A percentile compares a stretch with the other conserved stretches of the same genome.
Conservation (phyloP, 2,329 filamentous ascomycete species). For the Aureobasidium uvarum region DNA sequence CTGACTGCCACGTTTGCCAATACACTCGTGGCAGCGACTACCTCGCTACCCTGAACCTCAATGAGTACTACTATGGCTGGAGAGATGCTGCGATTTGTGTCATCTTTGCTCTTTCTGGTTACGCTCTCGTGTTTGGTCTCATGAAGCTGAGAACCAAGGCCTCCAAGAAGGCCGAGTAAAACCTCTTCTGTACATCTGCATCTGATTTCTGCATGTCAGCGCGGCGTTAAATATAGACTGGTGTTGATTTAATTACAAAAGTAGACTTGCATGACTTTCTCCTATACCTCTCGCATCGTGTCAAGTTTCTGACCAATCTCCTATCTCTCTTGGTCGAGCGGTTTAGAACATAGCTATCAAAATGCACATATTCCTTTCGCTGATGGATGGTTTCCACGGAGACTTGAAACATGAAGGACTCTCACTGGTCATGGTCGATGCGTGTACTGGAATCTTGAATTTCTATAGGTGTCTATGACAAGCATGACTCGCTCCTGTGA, state of each 20-base stretch:
- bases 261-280: not conserved
- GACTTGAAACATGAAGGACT: not conserved
- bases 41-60: slow-evolving; percentile 58
- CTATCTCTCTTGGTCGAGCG: not conserved
- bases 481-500: not conserved
- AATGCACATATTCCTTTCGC: not conserved
- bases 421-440: not conserved
- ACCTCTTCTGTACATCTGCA: not conserved
- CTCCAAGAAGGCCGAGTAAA: slow-evolving; percentile 42
- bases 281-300: not conserved
- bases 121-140: slow-evolving; percentile 48
- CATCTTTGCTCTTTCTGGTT: slow-evolving; percentile 56
- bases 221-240: slow-evolving; percentile 8
- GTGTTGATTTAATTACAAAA: not conserved
- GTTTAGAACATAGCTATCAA: not conserved
- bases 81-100: slow-evolving; percentile 61
- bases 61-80: slow-evolving; percentile 64
- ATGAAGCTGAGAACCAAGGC: slow-evolving; percentile 47
- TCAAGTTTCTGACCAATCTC: not conserved
- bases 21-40: slow-evolving; percentile 61
- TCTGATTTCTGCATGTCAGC: not conserved
- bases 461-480: too few species aligned
- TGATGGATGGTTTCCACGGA: too few species aligned
- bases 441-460: not conserved
- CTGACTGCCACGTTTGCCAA: slow-evolving; percentile 60